Base-by-base conservation (phyloP, 495 filamentous ascomycete genomes). In the Viridothelium virens region DNA sequence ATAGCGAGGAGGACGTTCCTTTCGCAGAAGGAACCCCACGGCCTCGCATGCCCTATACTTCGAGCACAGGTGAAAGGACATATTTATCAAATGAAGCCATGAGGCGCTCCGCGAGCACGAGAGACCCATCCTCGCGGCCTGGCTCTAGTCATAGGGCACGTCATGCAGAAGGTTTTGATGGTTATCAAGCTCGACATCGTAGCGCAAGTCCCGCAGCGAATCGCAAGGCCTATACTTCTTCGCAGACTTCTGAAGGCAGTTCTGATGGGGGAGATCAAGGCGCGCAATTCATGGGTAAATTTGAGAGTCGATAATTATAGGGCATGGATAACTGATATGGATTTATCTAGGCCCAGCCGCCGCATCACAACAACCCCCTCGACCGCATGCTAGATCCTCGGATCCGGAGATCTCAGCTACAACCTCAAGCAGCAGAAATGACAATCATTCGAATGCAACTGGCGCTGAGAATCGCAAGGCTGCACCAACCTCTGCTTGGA, bases 1-100 rank as follows among this genome's bases (percentile, higher is more conserved):
- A 47, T 18, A 47, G 34, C 37, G 62, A 63, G 31, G 68, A 68
- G 1, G 63, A 69, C 36, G 66, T 65, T 25, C 71, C 69, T 12
- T 72, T 74, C 75, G 56, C 67, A 74, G 69, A 74, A 62, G 66
- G 82, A 65, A 76, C 74, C 7, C 53, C 53, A 25, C 82, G 89
- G 10, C 75, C 82, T 34, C 86, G 89, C 65, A 89, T 86, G 7
- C 85, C 87, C 0, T 94, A 96, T 72, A 81, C 85, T 44, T 83
- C 81, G 2, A 75, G 83, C 38, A 83, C 85, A 62, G 89, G 89
- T 16, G 91, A 94, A 72, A 89, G 83, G 78, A 87, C 85, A 0
- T 80, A 81, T 67, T 78, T 85, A 65, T 75, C 75, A 6, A 79
- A 75, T 67, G 74, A 79, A 36, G 74, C 73, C 18, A 68, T 85